phyloP scores from a whole-genome alignment of 495 filamentous ascomycete genomes.

The Lasiosphaeria ovina region DNA sequence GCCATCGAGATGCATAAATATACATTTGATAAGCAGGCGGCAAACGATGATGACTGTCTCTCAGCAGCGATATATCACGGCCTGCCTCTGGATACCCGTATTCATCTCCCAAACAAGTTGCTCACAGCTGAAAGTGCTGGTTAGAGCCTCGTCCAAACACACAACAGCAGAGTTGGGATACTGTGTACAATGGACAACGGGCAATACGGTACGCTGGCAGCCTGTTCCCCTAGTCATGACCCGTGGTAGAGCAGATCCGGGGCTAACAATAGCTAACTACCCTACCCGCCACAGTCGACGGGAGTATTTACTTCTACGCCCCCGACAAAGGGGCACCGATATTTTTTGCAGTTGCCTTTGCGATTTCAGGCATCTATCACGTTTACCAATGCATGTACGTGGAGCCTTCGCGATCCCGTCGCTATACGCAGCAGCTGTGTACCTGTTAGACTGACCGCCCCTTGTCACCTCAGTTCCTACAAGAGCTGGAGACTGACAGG shows the following conservation, averaged over 20 bases:
- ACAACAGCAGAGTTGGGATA: background rate
- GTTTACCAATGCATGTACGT: slow-evolving; percentile 62
- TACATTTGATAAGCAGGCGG: background rate
- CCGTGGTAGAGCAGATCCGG: too few species aligned
- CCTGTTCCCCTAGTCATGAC: background rate
- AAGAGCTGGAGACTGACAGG: slow-evolving; percentile 44
- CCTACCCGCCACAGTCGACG: slow-evolving; percentile 32
- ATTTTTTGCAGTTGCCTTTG: slow-evolving; percentile 64
- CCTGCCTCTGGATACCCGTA: too few species aligned
- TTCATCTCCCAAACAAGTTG: too few species aligned
- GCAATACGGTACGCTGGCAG: slow-evolving; percentile 10
- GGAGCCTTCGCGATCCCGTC: background rate
- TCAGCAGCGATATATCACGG: background rate
- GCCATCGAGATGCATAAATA: slow-evolving; percentile 1
- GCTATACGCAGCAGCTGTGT: background rate
- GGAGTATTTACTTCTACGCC: slow-evolving; percentile 67
- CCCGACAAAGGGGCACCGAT: slow-evolving; percentile 72
- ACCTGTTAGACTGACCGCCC: background rate
- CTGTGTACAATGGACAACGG: slow-evolving; percentile 11
- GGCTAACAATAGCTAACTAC: background rate
- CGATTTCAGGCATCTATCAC: slow-evolving; percentile 56
- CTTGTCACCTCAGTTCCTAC: slow-evolving; percentile 52
- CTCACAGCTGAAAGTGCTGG: too few species aligned
- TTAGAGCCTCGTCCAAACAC: background rate
- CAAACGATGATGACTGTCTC: background rate